Percentiles rank a stretch among this genome's conserved stretches.
phyloP scores from a whole-genome alignment of 2,329 filamentous ascomycete species.

The Alternaria hordeiaustralica region DNA sequence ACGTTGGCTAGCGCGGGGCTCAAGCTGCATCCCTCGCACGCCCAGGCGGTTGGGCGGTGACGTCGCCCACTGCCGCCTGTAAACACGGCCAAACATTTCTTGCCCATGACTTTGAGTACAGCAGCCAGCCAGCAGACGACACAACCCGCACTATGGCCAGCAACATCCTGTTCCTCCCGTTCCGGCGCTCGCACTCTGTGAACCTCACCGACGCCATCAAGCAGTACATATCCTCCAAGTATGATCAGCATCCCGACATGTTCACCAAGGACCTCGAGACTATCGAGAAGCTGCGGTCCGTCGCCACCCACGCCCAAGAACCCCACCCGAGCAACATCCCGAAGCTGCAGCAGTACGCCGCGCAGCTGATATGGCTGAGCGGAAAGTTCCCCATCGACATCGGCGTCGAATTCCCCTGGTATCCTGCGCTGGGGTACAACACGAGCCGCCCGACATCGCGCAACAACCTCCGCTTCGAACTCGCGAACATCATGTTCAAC shows the following conservation, averaged over 20 bases:
- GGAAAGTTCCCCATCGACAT: constrained; percentile 98
- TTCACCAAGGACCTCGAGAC: constrained; percentile 87
- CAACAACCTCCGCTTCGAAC: constrained; percentile 78
- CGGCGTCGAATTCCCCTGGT: constrained; percentile 96
- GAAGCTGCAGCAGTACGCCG: constrained; percentile 90
- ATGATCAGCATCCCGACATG: constrained; percentile 98
- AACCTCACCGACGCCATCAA: constrained; percentile 83
- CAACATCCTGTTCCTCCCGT: constrained; percentile 80
- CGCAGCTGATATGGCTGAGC: constrained; percentile 89
- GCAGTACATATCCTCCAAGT: constrained; percentile 96
- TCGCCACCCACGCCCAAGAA: constrained; percentile 89
- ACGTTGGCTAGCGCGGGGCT: constrained; percentile 18
- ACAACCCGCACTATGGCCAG: constrained; percentile 32
- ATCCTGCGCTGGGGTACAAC: constrained; percentile 90
- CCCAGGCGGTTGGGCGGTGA: constrained; percentile 28
- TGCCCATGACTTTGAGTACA: constrained; percentile 34
- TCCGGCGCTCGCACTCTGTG: constrained; percentile 81
- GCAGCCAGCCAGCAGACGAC: background rate
- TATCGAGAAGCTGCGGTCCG: constrained; percentile 81
- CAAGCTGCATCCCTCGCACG: constrained; percentile 5
- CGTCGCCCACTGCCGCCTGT: constrained; percentile 25
- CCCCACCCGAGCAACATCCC: constrained; percentile 84
- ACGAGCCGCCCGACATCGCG: constrained; percentile 72
- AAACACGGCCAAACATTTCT: constrained; percentile 22
- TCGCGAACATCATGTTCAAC: constrained; percentile 92